Evolutionary conservation across 345 rosid genomes (phyloP).

Genomic region (Citrus sp.): DNA sequence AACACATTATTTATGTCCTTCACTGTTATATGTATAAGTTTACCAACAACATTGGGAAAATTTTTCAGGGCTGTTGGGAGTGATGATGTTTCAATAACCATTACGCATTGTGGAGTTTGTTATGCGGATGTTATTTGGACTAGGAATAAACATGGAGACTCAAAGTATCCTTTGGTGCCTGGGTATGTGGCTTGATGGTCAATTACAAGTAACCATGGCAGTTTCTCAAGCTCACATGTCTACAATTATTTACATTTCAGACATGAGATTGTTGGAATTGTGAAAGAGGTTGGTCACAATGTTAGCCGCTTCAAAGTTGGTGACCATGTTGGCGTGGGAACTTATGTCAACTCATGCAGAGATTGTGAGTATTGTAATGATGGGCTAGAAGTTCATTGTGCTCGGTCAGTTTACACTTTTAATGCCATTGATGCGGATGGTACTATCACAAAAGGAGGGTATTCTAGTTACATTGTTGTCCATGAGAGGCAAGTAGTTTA

Average conservation of each 20-base stretch:
- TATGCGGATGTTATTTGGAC: constrained; percentile 84
- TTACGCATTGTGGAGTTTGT: constrained; percentile 92
- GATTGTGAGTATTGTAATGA: constrained; percentile 68
- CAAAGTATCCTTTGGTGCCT: constrained; percentile 84
- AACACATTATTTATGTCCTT: neutral
- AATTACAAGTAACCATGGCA: neutral
- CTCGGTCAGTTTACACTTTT: constrained; percentile 52
- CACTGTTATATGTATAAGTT: neutral
- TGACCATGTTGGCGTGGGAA: constrained; percentile 89
- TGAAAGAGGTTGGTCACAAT: constrained; percentile 70
- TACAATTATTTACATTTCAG: constrained; percentile 29
- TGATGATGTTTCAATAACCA: constrained; percentile 69
- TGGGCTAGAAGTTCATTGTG: constrained; percentile 52
- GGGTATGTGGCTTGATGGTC: constrained; percentile 49
- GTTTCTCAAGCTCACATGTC: constrained; percentile 11
- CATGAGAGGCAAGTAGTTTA: constrained; percentile 52
- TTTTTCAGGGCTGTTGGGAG: constrained; percentile 48
- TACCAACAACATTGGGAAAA: neutral
- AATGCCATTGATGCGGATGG: constrained; percentile 74
- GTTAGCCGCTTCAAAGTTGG: constrained; percentile 65
- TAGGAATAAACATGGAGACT: constrained; percentile 51
- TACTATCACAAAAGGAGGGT: constrained; percentile 79
- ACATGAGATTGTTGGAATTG: constrained; percentile 86
- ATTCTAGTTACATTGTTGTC: constrained; percentile 69
- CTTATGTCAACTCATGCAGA: constrained; percentile 80